Evolutionary conservation across 2,329 filamentous ascomycete genomes (phyloP).

Genomic region (Elsinoe batatas): DNA sequence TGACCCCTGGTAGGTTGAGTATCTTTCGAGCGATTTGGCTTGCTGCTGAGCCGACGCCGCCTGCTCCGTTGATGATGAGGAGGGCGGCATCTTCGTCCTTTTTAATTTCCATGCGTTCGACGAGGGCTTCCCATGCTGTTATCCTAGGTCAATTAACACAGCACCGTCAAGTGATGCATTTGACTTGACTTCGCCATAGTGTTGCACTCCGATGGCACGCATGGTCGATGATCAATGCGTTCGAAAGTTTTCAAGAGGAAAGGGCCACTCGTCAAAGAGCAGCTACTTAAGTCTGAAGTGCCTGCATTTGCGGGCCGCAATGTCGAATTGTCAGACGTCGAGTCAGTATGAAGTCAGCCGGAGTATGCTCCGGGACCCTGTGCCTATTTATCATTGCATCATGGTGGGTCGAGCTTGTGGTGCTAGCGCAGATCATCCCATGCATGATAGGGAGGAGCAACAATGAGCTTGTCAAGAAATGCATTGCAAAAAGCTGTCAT

Average conservation of each 20-base stretch:
- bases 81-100: slow-evolving; percentile 30
- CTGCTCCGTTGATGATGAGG: slow-evolving; percentile 39
- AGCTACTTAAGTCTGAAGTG: neutral
- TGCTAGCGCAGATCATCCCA: neutral
- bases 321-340: neutral
- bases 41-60: slow-evolving; percentile 36
- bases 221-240: slow-evolving; percentile 16
- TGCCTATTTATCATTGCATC: neutral
- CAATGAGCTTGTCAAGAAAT: neutral
- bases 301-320: neutral
- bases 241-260: neutral
- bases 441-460: neutral
- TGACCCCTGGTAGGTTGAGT: slow-evolving; percentile 33
- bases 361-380: neutral
- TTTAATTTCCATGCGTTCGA: slow-evolving; percentile 34
- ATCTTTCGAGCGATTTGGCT: slow-evolving; percentile 35
- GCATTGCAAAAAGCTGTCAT: neutral
- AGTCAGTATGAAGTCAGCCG: slow-evolving; percentile 7
- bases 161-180: neutral
- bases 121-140: slow-evolving; percentile 36
- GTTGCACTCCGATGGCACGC: slow-evolving; percentile 26
- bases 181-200: slow-evolving; percentile 21
- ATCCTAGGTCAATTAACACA: slow-evolving; percentile 18
- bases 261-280: too few relatives aligned
- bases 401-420: neutral